phyloP scores from a whole-genome alignment of 2,329 filamentous ascomycete genomes.

The Dactylonectria estremocensis region DNA sequence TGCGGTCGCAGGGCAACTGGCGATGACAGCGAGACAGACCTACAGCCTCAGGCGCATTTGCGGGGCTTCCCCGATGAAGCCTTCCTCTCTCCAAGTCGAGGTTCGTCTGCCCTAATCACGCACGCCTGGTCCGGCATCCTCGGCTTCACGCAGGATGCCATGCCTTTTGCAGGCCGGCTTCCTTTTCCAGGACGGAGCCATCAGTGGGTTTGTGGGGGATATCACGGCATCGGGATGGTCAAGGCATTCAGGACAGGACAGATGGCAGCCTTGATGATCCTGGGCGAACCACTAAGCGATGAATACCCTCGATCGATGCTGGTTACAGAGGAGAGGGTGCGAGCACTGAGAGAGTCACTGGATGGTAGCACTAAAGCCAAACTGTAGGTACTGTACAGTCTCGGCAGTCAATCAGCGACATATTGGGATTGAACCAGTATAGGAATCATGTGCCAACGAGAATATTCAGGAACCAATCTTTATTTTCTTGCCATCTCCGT shows the following conservation, averaged over 20 bases:
- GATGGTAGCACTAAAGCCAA: slow-evolving; percentile 31
- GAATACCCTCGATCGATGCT: slow-evolving; percentile 33
- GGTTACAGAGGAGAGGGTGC: slow-evolving; percentile 21
- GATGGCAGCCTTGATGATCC: slow-evolving; percentile 21
- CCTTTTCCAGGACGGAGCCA: slow-evolving; percentile 26
- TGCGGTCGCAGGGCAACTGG: slow-evolving; percentile 34
- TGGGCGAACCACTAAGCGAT: background rate
- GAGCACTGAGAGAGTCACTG: background rate
- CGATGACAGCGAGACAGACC: slow-evolving; percentile 36
- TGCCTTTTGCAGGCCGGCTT: slow-evolving; percentile 24
- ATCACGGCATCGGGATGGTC: slow-evolving; percentile 39
- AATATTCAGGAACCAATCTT: too few species aligned
- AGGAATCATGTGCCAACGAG: too few species aligned
- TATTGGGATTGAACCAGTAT: too few species aligned
- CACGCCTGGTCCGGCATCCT: slow-evolving; percentile 39
- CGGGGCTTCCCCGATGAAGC: slow-evolving; percentile 26
- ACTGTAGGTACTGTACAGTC: too few species aligned
- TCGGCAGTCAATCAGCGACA: too few species aligned
- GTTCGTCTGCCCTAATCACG: background rate
- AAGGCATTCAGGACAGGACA: slow-evolving; percentile 30
- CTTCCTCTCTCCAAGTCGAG: background rate
- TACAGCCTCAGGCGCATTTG: slow-evolving; percentile 29
- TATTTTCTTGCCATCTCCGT: too few species aligned
- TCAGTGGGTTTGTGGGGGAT: slow-evolving; percentile 36
- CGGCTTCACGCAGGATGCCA: slow-evolving; percentile 36